These are phyloP conservation scores for Ophiostoma sp. DNA, from an alignment of 2,329 filamentous ascomycete species.

Conservation along the genomic window DNA sequence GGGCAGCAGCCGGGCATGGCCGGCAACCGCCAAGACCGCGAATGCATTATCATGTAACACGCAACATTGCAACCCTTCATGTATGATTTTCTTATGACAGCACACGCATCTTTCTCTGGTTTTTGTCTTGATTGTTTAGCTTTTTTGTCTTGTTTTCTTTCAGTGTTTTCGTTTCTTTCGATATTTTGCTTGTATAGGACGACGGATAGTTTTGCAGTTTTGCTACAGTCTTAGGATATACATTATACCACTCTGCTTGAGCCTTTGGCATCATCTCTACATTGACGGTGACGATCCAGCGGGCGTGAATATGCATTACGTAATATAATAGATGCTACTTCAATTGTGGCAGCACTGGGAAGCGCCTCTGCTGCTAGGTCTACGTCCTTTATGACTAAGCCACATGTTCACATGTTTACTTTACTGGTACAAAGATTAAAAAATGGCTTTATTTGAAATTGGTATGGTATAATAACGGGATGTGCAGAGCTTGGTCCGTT, in stretches of 20 bases:
- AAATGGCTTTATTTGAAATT: slow-evolving; percentile 10
- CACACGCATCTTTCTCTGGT: neutral
- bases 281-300: too few relatives aligned
- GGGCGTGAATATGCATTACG: too few relatives aligned
- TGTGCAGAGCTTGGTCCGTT: neutral
- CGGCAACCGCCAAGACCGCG: neutral
- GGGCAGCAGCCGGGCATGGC: neutral
- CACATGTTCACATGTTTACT: too few relatives aligned
- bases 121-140: neutral
- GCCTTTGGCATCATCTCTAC: too few relatives aligned
- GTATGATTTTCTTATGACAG: neutral
- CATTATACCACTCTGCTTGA: too few relatives aligned
- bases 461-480: slow-evolving; percentile 5
- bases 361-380: too few relatives aligned
- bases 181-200: too few relatives aligned
- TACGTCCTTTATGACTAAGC: too few relatives aligned
- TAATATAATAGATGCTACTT: too few relatives aligned
- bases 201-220: neutral
- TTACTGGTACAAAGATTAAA: neutral
- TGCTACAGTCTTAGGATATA: too few relatives aligned
- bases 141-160: neutral
- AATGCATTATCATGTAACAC: neutral
- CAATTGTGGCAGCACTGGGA: too few relatives aligned
- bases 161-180: neutral
- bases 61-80: neutral